A percentile compares a stretch with the other conserved stretches of the same genome.
phyloP scores from a whole-genome alignment of 805 yeast genomes.

The Candida awuae region DNA sequence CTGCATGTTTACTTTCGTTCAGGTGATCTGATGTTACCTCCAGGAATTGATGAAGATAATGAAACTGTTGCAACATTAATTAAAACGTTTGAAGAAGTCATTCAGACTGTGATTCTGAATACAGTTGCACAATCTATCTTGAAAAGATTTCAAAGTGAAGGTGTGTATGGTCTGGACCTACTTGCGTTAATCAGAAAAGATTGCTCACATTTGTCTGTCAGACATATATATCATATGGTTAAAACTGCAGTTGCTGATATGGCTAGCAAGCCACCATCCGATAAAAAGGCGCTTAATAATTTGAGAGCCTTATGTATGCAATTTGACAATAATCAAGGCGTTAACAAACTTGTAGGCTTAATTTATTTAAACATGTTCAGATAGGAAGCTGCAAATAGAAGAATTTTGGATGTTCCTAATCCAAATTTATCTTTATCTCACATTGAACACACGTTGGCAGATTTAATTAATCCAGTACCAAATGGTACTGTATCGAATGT shows the following conservation, averaged over 20 bases:
- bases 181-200: background rate
- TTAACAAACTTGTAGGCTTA: constrained; percentile 1
- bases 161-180: background rate
- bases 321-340: background rate
- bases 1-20: too few species aligned
- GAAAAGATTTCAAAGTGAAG: background rate
- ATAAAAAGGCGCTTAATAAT: background rate
- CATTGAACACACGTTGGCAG: background rate
- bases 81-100: too few species aligned
- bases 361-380: constrained; percentile 2
- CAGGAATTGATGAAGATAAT: too few species aligned
- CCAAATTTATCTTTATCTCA: constrained; percentile 1
- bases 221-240: constrained; percentile 2
- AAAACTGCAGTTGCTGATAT: background rate
- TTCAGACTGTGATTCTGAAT: too few species aligned
- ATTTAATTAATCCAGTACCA: too few species aligned
- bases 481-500: too few species aligned
- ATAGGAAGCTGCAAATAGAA: background rate
- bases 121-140: background rate
- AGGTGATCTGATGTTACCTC: too few species aligned
- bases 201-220: background rate
- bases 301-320: constrained; percentile 1
- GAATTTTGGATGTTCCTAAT: constrained; percentile 2
- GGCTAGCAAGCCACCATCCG: background rate
- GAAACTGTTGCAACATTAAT: too few species aligned